Evolutionary conservation across 768 basidiomycete species (phyloP).

Genomic region (Suillus variegatus): DNA sequence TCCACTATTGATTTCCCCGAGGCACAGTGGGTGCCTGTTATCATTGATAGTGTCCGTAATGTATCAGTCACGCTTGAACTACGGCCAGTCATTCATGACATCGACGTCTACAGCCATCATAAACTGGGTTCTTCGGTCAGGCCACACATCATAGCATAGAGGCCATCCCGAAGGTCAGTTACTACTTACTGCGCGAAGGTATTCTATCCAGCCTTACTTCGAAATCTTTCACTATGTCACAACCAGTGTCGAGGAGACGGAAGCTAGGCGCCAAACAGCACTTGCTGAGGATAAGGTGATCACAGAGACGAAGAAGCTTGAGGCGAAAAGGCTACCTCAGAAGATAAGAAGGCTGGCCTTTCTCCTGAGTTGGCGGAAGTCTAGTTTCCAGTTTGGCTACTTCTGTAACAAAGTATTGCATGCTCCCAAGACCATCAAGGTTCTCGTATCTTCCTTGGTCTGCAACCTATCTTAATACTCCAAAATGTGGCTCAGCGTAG

Average conservation of each 20-base stretch:
- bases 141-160: constrained; percentile 71
- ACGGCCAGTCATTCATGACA: constrained; percentile 57
- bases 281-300: constrained; percentile 69
- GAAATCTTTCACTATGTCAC: constrained; percentile 38
- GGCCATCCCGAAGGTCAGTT: constrained; percentile 72
- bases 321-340: constrained; percentile 62
- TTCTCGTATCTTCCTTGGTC: constrained; percentile 39
- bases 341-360: constrained; percentile 44
- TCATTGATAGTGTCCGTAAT: neutral
- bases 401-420: constrained; percentile 22
- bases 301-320: constrained; percentile 61
- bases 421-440: constrained; percentile 41
- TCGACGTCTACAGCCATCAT: constrained; percentile 41
- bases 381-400: constrained; percentile 25
- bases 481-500: constrained; percentile 30
- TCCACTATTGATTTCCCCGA: constrained; percentile 39
- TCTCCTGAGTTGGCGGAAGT: constrained; percentile 31
- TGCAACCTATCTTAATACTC: constrained; percentile 38
- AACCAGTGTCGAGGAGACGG: constrained; percentile 75
- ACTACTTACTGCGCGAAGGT: constrained; percentile 83
- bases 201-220: constrained; percentile 17
- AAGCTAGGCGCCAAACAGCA: constrained; percentile 70
- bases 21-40: constrained; percentile 32
- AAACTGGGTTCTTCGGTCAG: constrained; percentile 65
- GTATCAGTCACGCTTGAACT: constrained; percentile 9